Conservation (phyloP, 2,329 filamentous ascomycete genomes). For the Venturia carpophila region DNA sequence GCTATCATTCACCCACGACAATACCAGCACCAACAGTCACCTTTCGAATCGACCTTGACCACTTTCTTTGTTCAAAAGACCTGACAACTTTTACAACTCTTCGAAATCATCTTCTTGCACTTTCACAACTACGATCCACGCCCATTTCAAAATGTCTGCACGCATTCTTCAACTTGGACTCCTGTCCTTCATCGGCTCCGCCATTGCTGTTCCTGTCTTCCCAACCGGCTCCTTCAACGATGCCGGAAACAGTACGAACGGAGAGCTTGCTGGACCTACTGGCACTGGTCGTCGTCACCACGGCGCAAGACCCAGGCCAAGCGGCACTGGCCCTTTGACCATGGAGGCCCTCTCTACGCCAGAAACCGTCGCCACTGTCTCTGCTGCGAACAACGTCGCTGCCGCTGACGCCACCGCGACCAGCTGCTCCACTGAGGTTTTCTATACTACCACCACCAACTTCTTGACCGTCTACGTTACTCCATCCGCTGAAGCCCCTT, state of each 20-base stretch:
- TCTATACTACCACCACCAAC: not conserved
- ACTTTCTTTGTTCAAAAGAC: not conserved
- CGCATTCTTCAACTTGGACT: conserved; percentile 34
- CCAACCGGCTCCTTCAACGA: conserved; percentile 1
- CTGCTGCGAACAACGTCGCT: not conserved
- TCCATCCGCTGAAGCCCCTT: not conserved
- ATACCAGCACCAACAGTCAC: conserved; percentile 26
- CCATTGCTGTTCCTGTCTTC: conserved; percentile 30
- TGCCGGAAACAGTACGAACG: conserved; percentile 3
- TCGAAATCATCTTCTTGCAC: not conserved
- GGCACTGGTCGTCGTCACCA: conserved; percentile 1
- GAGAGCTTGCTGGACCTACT: not conserved
- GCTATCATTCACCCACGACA: conserved; percentile 26
- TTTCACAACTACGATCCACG: not conserved
- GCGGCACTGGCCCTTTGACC: not conserved
- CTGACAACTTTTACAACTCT: not conserved
- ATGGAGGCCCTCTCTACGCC: not conserved
- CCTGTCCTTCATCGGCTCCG: conserved; percentile 36
- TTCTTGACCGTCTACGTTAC: conserved; percentile 6
- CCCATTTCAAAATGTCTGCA: conserved; percentile 28
- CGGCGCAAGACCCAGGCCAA: not conserved
- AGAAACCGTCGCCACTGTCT: not conserved
- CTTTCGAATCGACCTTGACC: conserved; percentile 6
- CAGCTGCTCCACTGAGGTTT: not conserved
- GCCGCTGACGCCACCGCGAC: not conserved